These are phyloP conservation scores for Odonthalia washingtoniensis DNA, from an alignment of 31 red algal species.

Conservation along the genomic window DNA sequence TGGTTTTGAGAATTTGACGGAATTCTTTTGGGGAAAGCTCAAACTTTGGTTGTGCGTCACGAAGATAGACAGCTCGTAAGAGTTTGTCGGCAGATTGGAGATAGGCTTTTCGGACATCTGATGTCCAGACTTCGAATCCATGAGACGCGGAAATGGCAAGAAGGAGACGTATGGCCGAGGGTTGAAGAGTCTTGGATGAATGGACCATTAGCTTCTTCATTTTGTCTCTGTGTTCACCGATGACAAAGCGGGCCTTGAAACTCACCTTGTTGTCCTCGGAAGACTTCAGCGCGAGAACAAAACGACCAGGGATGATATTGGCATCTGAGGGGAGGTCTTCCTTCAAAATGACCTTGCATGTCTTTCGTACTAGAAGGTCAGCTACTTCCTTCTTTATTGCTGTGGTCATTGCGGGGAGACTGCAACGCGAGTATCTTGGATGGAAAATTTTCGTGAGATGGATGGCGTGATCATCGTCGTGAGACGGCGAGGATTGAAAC, in stretches of 20 bases:
- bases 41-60: constrained; percentile 37
- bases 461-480: too few species aligned
- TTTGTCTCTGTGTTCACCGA: constrained; percentile 37
- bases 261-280: constrained; percentile 27
- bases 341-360: too few species aligned
- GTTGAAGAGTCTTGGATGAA: too few species aligned
- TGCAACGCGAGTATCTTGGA: too few species aligned
- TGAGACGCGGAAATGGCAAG: constrained; percentile 11
- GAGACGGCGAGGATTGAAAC: too few species aligned
- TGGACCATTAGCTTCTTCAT: too few species aligned
- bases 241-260: constrained; percentile 43
- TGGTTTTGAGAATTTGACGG: constrained; percentile 30
- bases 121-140: constrained; percentile 34
- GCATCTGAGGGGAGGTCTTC: too few species aligned
- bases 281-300: constrained; percentile 44
- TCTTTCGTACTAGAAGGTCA: too few species aligned
- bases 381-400: too few species aligned
- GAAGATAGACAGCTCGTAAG: constrained; percentile 32
- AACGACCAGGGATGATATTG: constrained; percentile 53
- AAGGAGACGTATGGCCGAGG: constrained; percentile 16
- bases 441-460: too few species aligned
- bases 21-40: constrained; percentile 28
- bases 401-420: too few species aligned
- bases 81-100: constrained; percentile 42
- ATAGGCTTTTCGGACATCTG: constrained; percentile 53